These are phyloP conservation scores for Sporothrix dimorphospora DNA, from an alignment of 2,329 filamentous ascomycete genomes.

Conservation along the genomic window DNA sequence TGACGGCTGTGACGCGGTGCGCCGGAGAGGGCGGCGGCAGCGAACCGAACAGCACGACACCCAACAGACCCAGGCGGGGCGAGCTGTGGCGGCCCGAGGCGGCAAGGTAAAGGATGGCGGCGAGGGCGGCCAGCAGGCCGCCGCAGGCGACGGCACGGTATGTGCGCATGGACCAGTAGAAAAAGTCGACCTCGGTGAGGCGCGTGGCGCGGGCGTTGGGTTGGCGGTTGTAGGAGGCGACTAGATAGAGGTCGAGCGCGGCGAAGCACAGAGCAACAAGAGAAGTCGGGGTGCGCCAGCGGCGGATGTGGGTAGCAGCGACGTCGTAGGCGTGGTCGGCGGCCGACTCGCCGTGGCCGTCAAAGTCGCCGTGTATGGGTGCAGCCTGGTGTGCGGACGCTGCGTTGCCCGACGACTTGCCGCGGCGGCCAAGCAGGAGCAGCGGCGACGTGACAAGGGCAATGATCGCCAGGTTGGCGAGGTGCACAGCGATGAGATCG, in stretches of 20 bases:
- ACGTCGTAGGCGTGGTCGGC: slow-evolving; percentile 28
- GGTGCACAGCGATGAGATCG: slow-evolving; percentile 72
- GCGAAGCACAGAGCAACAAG: slow-evolving; percentile 63
- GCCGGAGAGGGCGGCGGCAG: slow-evolving; percentile 62
- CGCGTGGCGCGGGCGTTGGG: slow-evolving; percentile 65
- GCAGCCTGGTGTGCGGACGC: background rate
- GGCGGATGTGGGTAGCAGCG: slow-evolving; percentile 23
- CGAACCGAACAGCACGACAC: slow-evolving; percentile 48
- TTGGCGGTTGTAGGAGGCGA: slow-evolving; percentile 67
- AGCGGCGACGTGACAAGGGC: slow-evolving; percentile 71
- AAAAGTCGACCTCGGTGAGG: slow-evolving; percentile 66
- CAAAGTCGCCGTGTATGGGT: background rate
- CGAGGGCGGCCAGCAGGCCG: slow-evolving; percentile 65
- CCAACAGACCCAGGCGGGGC: slow-evolving; percentile 22
- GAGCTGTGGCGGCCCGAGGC: slow-evolving; percentile 66
- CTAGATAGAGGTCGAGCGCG: slow-evolving; percentile 66
- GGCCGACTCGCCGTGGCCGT: slow-evolving; percentile 4
- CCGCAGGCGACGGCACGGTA: slow-evolving; percentile 68
- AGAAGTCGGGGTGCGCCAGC: slow-evolving; percentile 72
- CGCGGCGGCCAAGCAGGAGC: slow-evolving; percentile 64
- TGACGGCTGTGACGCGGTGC: slow-evolving; percentile 66
- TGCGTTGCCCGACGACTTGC: slow-evolving; percentile 42
- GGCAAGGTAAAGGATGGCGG: slow-evolving; percentile 70
- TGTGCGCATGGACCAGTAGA: slow-evolving; percentile 70
- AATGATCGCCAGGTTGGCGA: slow-evolving; percentile 73